These are phyloP conservation scores for Fraxinus excelsior DNA, from an alignment of 257 asterid genomes.

Conservation along the genomic window DNA sequence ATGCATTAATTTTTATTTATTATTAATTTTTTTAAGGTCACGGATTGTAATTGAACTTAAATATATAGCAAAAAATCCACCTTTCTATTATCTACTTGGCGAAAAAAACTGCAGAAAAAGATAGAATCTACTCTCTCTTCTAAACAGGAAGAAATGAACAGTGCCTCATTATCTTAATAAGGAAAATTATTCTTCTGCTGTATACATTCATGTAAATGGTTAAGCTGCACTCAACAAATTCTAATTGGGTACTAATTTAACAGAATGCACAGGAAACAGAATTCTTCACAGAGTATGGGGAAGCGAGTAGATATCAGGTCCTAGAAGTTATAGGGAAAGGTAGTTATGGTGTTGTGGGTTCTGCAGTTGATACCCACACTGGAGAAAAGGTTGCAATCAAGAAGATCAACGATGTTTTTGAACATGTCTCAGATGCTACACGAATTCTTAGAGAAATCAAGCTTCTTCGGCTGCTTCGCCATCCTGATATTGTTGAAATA, in stretches of 20 bases:
- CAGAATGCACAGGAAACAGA: conserved; percentile 68
- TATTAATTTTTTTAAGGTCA: no score
- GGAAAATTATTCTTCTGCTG: no score
- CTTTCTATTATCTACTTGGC: not conserved
- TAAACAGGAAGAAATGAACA: not conserved
- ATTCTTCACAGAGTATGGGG: conserved; percentile 94
- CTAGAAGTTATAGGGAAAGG: conserved; percentile 98
- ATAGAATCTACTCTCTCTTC: not conserved
- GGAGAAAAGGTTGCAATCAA: conserved; percentile 93
- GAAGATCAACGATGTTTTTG: conserved; percentile 93
- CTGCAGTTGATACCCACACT: conserved; percentile 82
- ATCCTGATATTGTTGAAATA: conserved; percentile 92
- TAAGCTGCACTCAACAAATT: not conserved
- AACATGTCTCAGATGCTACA: conserved; percentile 96
- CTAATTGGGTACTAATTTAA: conserved; percentile 25
- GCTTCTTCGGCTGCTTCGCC: conserved; percentile 87
- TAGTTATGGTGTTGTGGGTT: conserved; percentile 93
- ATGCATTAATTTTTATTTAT: no score
- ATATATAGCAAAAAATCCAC: not conserved
- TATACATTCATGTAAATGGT: conserved; percentile 2
- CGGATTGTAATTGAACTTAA: not conserved
- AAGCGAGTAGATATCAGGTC: conserved; percentile 85
- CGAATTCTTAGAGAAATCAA: conserved; percentile 93
- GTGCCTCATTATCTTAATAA: not conserved
- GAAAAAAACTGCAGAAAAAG: no score